Conservation (phyloP, 768 basidiomycete genomes). For the Lepiota subincarnata region DNA sequence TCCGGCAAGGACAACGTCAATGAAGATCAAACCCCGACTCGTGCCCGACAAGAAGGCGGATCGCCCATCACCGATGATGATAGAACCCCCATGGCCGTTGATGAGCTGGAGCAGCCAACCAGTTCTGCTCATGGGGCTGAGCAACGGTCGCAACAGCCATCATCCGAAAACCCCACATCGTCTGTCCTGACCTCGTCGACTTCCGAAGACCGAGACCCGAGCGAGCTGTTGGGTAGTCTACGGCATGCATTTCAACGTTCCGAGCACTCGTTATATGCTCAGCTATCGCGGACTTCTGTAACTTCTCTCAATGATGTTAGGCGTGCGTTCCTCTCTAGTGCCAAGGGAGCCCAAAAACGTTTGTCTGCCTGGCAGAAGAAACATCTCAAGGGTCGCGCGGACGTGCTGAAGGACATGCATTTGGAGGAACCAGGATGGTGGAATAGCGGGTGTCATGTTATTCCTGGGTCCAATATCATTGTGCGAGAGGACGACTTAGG, state of each 20-base stretch:
- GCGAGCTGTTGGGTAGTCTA: conserved; percentile 41
- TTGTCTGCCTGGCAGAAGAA: conserved; percentile 63
- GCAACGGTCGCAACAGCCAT: conserved; percentile 13
- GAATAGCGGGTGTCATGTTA: conserved; percentile 52
- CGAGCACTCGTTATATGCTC: conserved; percentile 56
- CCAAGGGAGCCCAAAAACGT: conserved; percentile 49
- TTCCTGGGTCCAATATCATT: conserved; percentile 64
- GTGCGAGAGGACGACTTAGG: conserved; percentile 73
- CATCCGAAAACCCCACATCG: conserved; percentile 12
- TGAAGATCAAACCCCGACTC: background rate
- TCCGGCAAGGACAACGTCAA: background rate
- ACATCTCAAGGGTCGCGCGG: conserved; percentile 32
- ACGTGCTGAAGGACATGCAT: background rate
- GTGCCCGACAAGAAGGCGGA: background rate
- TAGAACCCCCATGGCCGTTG: no score
- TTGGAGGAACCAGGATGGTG: conserved; percentile 60
- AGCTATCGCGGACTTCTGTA: conserved; percentile 44
- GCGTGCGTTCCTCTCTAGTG: conserved; percentile 49
- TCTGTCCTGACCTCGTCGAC: conserved; percentile 13
- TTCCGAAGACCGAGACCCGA: conserved; percentile 26
- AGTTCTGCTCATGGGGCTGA: no score
- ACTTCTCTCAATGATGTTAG: conserved; percentile 59
- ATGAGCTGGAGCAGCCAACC: no score
- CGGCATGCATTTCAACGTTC: conserved; percentile 53
- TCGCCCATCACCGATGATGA: no score